phyloP scores from a whole-genome alignment of 108 stramenopile species.

The Mediolabrus comicus region DNA sequence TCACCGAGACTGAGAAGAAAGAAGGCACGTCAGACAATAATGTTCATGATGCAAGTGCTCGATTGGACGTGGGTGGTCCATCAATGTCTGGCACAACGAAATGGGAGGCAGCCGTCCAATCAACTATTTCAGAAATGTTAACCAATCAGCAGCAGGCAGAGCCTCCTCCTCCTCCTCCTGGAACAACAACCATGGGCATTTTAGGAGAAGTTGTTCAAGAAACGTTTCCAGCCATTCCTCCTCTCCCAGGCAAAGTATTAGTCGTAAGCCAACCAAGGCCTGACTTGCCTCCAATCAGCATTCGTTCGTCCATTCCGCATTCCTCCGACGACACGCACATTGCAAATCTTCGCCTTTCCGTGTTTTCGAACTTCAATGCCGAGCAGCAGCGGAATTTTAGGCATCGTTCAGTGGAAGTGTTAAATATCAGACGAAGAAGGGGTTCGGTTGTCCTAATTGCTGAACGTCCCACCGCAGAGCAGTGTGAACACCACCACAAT shows the following conservation, averaged over 20 bases:
- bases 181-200: constrained; percentile 22
- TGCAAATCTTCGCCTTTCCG: constrained; percentile 79
- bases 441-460: constrained; percentile 82
- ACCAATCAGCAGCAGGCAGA: background rate
- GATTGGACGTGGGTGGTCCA: background rate
- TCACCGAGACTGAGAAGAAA: background rate
- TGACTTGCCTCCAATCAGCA: constrained; percentile 5
- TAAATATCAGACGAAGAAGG: constrained; percentile 52
- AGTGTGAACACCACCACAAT: background rate
- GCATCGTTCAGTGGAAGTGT: constrained; percentile 59
- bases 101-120: constrained; percentile 33
- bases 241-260: constrained; percentile 25
- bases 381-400: constrained; percentile 59
- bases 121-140: constrained; percentile 28
- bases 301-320: constrained; percentile 38
- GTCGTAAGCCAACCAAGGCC: background rate
- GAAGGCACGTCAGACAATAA: background rate
- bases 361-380: constrained; percentile 68
- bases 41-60: background rate
- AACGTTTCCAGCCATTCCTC: constrained; percentile 17
- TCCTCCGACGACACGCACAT: constrained; percentile 69
- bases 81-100: background rate
- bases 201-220: constrained; percentile 16
- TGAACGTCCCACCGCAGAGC: constrained; percentile 11
- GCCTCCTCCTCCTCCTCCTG: constrained; percentile 17